Base-by-base conservation (phyloP, 495 filamentous ascomycete genomes). In the Cryomyces minteri region DNA sequence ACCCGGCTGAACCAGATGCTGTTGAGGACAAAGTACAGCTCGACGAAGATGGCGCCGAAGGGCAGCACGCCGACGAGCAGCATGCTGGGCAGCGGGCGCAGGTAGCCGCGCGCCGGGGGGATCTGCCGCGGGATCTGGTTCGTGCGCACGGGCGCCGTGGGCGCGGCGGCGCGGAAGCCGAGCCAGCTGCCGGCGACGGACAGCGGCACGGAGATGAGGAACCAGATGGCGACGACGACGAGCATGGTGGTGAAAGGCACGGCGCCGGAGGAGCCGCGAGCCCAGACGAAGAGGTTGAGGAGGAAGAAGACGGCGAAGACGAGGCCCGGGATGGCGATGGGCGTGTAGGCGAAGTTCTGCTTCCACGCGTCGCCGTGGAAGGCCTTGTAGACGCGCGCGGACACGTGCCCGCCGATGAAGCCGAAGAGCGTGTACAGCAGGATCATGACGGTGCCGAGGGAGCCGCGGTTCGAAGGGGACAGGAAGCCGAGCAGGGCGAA, bases 71-170 rank as follows among this genome's bases (percentile, higher is more conserved):
- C 92, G 18, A 86, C 88, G 29, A 94, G 68, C 29, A 94, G 70
- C 71, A 93, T 83, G 42, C 81, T 88, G 0, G 88, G 88, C 8
- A 92, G 65, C 0, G 84, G 82, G 43, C 81, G 77, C 30, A 95
- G 76, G 54, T 88, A 94, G 3, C 74, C 83, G 10, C 73, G 70
- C 41, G 79, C 70, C 2, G 82, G 83, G 31, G 90, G 88, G 40
- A 98, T 88, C 66, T 98, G 90, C 39, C 90, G 82, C 0, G 90
- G 90, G 47, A 98, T 98, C 57, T 96, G 90, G 69, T 98, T 98
- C 43, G 85, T 92, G 57, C 85, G 85, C 47, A 90, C 87, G 0
- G 90, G 90, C 5, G 84, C 67, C 47, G 83, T 70, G 43, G 88
- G 64, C 4, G 71, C 71, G 48, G 59, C 53, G 54, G 77, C 71